Percentiles rank a stretch among this genome's conserved stretches.
Conservation (phyloP, 106 monocot genomes). For the Dactylorhiza incarnata region DNA sequence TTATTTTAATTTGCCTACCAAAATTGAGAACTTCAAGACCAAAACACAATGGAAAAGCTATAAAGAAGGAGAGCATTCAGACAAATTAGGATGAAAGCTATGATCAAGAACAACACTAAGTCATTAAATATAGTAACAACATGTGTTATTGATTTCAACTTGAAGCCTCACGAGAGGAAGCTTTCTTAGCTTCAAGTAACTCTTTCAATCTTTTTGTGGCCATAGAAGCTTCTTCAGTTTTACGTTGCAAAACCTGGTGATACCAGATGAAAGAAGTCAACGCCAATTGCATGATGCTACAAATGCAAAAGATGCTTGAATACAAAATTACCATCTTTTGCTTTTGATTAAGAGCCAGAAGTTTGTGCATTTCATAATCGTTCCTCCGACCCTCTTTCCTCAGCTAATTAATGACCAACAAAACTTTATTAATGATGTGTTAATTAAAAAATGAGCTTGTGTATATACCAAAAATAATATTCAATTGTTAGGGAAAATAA, state of each 20-base stretch:
- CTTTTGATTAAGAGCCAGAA: constrained; percentile 81
- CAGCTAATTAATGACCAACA: constrained; percentile 34
- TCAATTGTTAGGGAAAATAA: too few relatives aligned
- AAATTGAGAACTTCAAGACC: not conserved
- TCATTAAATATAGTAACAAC: constrained; percentile 12
- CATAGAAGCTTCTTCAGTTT: constrained; percentile 88
- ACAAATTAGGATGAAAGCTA: not conserved
- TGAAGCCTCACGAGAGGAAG: constrained; percentile 51
- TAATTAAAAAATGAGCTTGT: too few relatives aligned
- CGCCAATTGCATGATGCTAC: not conserved
- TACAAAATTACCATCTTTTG: constrained; percentile 73
- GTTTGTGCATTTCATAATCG: constrained; percentile 99
- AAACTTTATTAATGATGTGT: not conserved
- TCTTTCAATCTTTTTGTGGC: constrained; percentile 91
- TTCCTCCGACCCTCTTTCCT: constrained; percentile 93
- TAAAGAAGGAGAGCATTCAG: not conserved
- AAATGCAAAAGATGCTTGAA: not conserved
- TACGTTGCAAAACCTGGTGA: constrained; percentile 81
- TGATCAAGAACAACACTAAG: not conserved
- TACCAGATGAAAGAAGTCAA: not conserved
- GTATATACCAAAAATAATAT: too few relatives aligned
- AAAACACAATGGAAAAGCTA: not conserved
- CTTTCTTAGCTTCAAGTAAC: constrained; percentile 69
- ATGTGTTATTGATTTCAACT: too few relatives aligned
- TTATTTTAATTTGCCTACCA: not conserved